Evolutionary conservation across 306 rosid species (phyloP), one percentile per base, ranked within the genome.

Genomic region (Oemleria cerasiformis): DNA sequence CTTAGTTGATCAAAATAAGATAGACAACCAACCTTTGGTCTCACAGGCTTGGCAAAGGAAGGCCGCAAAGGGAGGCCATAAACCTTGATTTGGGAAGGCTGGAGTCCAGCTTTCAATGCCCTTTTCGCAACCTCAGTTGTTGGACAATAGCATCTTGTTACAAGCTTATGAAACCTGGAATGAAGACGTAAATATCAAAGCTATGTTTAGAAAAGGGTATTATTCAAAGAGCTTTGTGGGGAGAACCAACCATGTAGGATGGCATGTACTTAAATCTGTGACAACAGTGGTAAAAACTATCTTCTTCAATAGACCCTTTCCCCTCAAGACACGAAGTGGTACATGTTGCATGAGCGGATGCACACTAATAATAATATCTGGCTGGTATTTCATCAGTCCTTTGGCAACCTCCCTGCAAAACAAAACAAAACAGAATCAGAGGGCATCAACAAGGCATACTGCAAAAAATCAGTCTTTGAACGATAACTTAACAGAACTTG

Each of bases 301-400:
- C 87, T 94, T 89, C 71, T 89, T 75, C 82, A 94, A 76, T 57
- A 91, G 92, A 72, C 99, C 99, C 79, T 76, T 94, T 44, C 91
- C 63, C 83, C 96, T 87, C 91, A 94, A 83, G 71, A 94, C 54
- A 34, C 97, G 97, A 77, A 91, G 96, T 9, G 99, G 97, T 73
- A 94, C 99, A 6, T 94, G 99, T 45, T 94, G 99, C 99, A 94
- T 94, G 76, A 94, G 81, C 6, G 99, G 99, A 78, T 94, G 99
- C 48, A 94, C 99, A 73, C 99, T 94, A 84, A 94, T 94, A 70
- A 94, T 94, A 69, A 94, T 89, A 81, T 94, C 96, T n/a, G 99
- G 99, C 79, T 84, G 88, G 80, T 94, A 94, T 84, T 94, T 91
- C 99, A 94, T 87, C 72, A 94, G 57, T 55, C 99, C 99, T 81